Evolutionary conservation across 148 eudicot species (phyloP).

Genomic region (Camellia sinensis): DNA sequence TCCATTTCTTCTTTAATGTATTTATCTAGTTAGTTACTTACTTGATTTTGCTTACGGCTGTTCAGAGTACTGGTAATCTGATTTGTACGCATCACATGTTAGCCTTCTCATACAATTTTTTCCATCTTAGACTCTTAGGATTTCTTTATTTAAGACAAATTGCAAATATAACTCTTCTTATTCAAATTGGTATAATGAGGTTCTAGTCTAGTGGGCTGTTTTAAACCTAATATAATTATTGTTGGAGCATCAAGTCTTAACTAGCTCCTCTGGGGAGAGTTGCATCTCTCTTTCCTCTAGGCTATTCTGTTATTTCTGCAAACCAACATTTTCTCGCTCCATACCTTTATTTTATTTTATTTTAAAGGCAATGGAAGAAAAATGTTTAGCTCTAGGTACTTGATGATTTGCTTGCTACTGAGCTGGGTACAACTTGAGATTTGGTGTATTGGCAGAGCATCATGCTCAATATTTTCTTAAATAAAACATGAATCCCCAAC

Average conservation of each 20-base stretch:
- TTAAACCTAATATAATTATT: background rate
- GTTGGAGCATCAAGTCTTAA: background rate
- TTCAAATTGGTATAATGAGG: background rate
- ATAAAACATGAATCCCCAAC: background rate
- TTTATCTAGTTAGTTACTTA: too few relatives aligned
- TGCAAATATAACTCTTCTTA: background rate
- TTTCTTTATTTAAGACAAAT: too few relatives aligned
- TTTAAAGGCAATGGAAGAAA: background rate
- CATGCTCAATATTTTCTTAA: background rate
- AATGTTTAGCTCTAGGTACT: background rate
- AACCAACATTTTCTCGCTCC: background rate
- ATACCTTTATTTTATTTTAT: background rate
- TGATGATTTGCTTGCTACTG: background rate
- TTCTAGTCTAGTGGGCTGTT: background rate
- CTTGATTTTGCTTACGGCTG: background rate
- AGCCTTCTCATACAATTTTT: background rate
- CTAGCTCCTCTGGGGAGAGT: background rate
- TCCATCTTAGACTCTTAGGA: background rate
- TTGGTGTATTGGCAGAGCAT: background rate
- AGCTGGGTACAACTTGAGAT: conserved; percentile 3
- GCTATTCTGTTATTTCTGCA: background rate
- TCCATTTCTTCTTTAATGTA: background rate
- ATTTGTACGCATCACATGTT: background rate
- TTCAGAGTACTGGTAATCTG: background rate
- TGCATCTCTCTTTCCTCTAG: background rate